Evolutionary conservation across 371 early-diverging fungal genomes (phyloP), one percentile per base, ranked within the genome.

Genomic region (Parasitella parasitica): DNA sequence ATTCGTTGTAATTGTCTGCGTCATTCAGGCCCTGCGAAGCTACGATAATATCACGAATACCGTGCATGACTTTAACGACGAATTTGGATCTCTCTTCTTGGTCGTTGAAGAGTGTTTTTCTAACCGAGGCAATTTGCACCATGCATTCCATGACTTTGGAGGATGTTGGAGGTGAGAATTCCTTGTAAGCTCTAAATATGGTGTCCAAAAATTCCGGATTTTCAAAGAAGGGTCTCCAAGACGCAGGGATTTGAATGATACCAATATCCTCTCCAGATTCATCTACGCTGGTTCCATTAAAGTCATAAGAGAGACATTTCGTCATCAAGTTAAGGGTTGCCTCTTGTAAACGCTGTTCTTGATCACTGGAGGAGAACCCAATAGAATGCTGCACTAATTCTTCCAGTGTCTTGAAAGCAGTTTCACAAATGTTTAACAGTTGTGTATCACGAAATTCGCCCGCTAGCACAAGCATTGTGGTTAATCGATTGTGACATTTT

Each of bases 211-310:
- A 91, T 30, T 70, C 77, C 39, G 82, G 82, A 35, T 86, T 84
- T 65, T 91, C 85, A 51, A 94, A 83, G 7, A 89, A 69, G 24
- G 83, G 66, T 64, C 87, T 86, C 95, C 95, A 95, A 16, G 82
- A 66, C 22, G 87, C 73, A 12, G 95, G 94, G n/a, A 92, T 79
- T 76, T 94, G 89, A 51, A 93, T 81, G 16, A 85, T 85, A 30
- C 89, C 92, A 34, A 83, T 78, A 54, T 96, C 95, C 63, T 95
- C 95, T 3, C 86, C 86, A 9, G 94, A 86, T 59, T 94, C 95
- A 61, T 95, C 95, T 6, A 89, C 82, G 37, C 87, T 85, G 20
- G 94, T 86, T 28, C 95, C 94, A 32, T 91, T 90, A 67, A 96
- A 96, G 70, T 95, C 95, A 76, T 92, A 96, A 0, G 82, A 77